phyloP scores from a whole-genome alignment of 2,329 filamentous ascomycete species.

The Elsinoe ampelina region DNA sequence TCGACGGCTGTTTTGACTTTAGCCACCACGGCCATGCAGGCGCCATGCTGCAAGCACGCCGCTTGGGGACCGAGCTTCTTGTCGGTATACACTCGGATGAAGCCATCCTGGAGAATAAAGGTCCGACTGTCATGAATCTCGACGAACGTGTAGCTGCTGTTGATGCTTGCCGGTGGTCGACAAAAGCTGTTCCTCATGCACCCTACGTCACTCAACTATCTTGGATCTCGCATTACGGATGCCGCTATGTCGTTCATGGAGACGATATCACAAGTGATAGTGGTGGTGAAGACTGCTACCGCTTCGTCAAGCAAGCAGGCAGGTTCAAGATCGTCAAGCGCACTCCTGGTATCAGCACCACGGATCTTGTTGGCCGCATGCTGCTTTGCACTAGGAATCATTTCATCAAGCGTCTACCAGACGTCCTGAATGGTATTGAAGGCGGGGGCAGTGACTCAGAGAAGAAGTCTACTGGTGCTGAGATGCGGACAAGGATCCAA shows the following conservation, averaged over 20 bases:
- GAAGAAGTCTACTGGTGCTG: slow-evolving; percentile 51
- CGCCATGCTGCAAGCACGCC: slow-evolving; percentile 90
- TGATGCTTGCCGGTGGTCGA: slow-evolving; percentile 92
- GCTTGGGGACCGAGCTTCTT: slow-evolving; percentile 77
- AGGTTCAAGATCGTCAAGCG: slow-evolving; percentile 96
- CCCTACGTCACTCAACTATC: slow-evolving; percentile 90
- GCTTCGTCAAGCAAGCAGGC: slow-evolving; percentile 87
- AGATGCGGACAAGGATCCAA: slow-evolving; percentile 67
- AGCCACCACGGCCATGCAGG: slow-evolving; percentile 97
- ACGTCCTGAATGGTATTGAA: slow-evolving; percentile 59
- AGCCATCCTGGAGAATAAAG: slow-evolving; percentile 92
- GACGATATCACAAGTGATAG: slow-evolving; percentile 96
- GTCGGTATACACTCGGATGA: slow-evolving; percentile 95
- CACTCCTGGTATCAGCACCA: slow-evolving; percentile 93
- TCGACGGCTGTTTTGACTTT: slow-evolving; percentile 98
- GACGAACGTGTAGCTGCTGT: slow-evolving; percentile 83
- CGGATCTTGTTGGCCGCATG: slow-evolving; percentile 97
- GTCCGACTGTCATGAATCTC: slow-evolving; percentile 92
- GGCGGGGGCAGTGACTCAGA: slow-evolving; percentile 62
- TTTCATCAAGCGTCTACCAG: slow-evolving; percentile 62
- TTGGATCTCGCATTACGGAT: slow-evolving; percentile 94
- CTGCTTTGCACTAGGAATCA: slow-evolving; percentile 89
- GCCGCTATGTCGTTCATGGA: slow-evolving; percentile 89
- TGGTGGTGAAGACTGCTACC: slow-evolving; percentile 90
- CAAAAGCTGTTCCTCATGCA: slow-evolving; percentile 69